Evolutionary conservation across 306 rosid species (phyloP).

Genomic region (Hippophae tibetana): DNA sequence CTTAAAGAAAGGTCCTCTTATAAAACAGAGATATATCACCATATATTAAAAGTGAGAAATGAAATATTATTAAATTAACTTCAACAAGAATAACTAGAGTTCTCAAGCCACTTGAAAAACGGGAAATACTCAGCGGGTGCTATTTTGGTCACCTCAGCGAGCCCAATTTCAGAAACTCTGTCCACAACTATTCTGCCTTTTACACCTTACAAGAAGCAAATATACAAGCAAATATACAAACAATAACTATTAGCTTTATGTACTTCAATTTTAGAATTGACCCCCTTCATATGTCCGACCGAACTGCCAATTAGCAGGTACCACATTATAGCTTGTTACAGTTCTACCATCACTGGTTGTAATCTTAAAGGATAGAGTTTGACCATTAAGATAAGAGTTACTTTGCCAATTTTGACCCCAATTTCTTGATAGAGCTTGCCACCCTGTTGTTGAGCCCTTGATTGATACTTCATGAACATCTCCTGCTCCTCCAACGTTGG

Average conservation of each 20-base stretch:
- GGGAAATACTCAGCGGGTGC: no score
- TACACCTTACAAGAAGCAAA: not conserved
- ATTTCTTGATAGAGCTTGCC: constrained; percentile 79
- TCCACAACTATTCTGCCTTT: no score
- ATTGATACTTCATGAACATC: constrained; percentile 63
- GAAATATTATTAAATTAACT: no score
- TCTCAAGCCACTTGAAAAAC: no score
- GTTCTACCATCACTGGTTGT: constrained; percentile 71
- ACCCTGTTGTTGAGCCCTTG: constrained; percentile 65
- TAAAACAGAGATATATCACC: no score
- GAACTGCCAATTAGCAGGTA: constrained; percentile 58
- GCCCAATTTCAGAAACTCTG: no score
- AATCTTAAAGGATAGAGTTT: constrained; percentile 61
- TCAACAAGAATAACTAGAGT: no score
- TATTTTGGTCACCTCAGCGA: no score
- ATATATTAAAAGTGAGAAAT: no score
- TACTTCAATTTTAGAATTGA: constrained; percentile 33
- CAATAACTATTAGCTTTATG: not conserved
- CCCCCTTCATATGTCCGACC: constrained; percentile 66
- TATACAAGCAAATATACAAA: not conserved
- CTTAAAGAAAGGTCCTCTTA: no score
- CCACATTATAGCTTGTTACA: constrained; percentile 45
- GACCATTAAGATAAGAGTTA: constrained; percentile 65
- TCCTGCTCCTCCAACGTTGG: constrained; percentile 80
- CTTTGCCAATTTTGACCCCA: constrained; percentile 95